phyloP scores from a whole-genome alignment of 495 filamentous ascomycete species.

The Sabuloglossum arenarium region DNA sequence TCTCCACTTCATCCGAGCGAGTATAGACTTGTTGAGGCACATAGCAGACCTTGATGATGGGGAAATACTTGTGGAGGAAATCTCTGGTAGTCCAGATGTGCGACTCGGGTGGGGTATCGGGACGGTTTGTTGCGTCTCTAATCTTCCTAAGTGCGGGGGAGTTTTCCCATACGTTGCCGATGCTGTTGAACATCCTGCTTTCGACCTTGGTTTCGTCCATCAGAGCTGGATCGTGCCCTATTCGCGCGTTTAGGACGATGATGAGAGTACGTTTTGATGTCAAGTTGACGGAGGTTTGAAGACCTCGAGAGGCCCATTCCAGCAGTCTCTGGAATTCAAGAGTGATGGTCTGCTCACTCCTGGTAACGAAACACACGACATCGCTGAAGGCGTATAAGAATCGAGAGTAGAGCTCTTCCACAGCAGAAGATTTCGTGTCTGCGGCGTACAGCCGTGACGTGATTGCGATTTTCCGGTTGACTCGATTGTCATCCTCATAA shows the following conservation, averaged over 20 bases:
- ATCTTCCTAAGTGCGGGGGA: neutral
- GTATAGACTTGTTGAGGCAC: neutral
- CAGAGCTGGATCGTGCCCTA: neutral
- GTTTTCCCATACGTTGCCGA: neutral
- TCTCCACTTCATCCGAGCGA: neutral
- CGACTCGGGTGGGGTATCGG: neutral
- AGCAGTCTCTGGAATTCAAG: neutral
- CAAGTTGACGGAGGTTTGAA: neutral
- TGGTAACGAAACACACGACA: slow-evolving; percentile 4
- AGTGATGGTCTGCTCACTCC: neutral
- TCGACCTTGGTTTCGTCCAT: neutral
- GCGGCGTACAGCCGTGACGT: neutral
- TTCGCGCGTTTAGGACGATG: neutral
- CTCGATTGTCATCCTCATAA: neutral
- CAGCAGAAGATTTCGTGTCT: neutral
- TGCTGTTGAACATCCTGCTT: neutral
- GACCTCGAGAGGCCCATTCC: neutral
- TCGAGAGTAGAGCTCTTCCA: slow-evolving; percentile 1
- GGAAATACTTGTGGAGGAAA: neutral
- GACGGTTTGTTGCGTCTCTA: neutral
- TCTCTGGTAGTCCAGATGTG: neutral
- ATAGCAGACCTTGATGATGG: neutral
- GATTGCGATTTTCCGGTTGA: neutral
- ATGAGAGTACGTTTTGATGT: neutral
- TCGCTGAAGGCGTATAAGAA: slow-evolving; percentile 5